phyloP scores from a whole-genome alignment of 208 protist genomes.

The Histomonas meleagridis region DNA sequence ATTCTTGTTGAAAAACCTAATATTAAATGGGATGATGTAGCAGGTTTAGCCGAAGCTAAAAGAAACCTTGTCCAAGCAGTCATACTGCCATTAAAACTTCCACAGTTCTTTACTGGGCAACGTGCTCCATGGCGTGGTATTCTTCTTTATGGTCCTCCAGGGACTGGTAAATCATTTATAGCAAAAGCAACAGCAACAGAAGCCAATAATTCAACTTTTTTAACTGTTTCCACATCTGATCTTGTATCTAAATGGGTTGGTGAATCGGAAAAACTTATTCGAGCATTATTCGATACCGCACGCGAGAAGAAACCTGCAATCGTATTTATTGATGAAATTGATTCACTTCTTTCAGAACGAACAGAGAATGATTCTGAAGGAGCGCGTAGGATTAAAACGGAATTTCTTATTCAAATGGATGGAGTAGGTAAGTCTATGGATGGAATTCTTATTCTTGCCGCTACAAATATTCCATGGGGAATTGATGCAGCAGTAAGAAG shows the following conservation, averaged over 20 bases:
- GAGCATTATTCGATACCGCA: constrained; percentile 38
- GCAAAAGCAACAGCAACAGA: constrained; percentile 69
- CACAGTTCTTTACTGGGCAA: constrained; percentile 77
- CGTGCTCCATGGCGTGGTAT: constrained; percentile 50
- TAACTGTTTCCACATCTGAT: constrained; percentile 81
- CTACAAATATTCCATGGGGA: constrained; percentile 69
- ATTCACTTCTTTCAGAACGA: constrained; percentile 75
- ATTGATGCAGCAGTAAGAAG: constrained; percentile 63
- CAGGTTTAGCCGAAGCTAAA: constrained; percentile 8
- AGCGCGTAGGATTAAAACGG: constrained; percentile 88
- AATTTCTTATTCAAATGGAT: constrained; percentile 76
- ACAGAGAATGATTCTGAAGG: constrained; percentile 67
- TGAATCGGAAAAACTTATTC: constrained; percentile 44
- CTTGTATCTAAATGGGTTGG: constrained; percentile 73
- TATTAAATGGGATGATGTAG: constrained; percentile 35
- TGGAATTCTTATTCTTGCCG: constrained; percentile 61
- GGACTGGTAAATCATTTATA: constrained; percentile 74
- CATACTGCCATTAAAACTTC: constrained; percentile 79
- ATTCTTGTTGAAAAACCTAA: constrained; percentile 38
- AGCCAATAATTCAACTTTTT: constrained; percentile 75
- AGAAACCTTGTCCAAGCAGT: constrained; percentile 67
- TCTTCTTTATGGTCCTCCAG: constrained; percentile 60
- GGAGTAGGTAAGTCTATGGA: constrained; percentile 50
- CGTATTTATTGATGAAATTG: constrained; percentile 99
- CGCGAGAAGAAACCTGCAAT: constrained; percentile 73